These are phyloP conservation scores for Talaromyces wortmannii DNA, from an alignment of 495 filamentous ascomycete genomes.

Conservation along the genomic window DNA sequence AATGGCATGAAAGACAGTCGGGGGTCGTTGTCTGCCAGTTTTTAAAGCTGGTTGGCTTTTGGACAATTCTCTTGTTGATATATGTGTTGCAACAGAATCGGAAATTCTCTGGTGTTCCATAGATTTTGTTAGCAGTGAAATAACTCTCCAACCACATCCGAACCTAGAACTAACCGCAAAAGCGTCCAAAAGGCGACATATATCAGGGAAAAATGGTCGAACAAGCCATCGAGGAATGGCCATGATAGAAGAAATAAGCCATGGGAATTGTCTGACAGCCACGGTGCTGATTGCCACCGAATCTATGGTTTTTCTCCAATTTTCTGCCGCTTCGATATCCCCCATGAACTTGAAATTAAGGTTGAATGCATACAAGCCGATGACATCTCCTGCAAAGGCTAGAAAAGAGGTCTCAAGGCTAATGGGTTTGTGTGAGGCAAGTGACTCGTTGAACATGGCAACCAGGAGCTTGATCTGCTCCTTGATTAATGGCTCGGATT, in stretches of 20 bases:
- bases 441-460: neutral
- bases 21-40: neutral
- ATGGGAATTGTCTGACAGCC: constrained; percentile 14
- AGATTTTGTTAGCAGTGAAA: neutral
- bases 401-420: constrained; percentile 26
- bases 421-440: constrained; percentile 14
- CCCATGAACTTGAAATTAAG: constrained; percentile 1
- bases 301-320: constrained; percentile 4
- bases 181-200: constrained; percentile 4
- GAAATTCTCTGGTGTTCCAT: neutral
- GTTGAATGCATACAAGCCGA: constrained; percentile 25
- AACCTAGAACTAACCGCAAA: constrained; percentile 1
- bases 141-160: neutral
- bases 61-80: neutral
- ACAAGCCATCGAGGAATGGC: constrained; percentile 8
- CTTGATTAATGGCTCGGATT: constrained; percentile 19
- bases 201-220: constrained; percentile 6
- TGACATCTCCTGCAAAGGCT: constrained; percentile 32
- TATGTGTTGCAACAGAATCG: neutral
- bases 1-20: constrained; percentile 19
- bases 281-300: constrained; percentile 1
- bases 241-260: constrained; percentile 7
- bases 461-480: constrained; percentile 4
- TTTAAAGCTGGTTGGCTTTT: too few relatives aligned
- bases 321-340: neutral